Evolutionary conservation across 116 monocot species (phyloP).

Genomic region (Dioscorea cayenensis): DNA sequence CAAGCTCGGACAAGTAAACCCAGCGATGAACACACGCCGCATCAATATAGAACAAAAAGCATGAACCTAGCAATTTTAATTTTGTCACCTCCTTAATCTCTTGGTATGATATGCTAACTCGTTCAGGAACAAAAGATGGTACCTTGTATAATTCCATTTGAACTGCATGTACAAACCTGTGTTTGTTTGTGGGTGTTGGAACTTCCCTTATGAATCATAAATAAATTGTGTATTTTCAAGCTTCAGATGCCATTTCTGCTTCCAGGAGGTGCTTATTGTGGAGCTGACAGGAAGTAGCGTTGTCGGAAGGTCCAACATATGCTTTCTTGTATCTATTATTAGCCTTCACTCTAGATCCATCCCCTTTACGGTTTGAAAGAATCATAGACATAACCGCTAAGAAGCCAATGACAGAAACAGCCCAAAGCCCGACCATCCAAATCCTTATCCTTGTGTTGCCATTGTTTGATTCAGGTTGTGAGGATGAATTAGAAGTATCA

Average conservation of each 20-base stretch:
- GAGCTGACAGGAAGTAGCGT: background rate
- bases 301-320: background rate
- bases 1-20: no score
- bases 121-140: no score
- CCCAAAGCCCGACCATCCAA: conserved; percentile 77
- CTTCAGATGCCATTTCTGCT: background rate
- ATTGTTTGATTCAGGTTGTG: conserved; percentile 7
- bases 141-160: no score
- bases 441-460: conserved; percentile 24
- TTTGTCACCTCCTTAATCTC: no score
- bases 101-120: no score
- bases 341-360: conserved; percentile 23
- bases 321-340: conserved; percentile 28
- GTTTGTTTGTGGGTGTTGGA: background rate
- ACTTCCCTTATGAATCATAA: background rate
- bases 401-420: conserved; percentile 60
- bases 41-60: no score
- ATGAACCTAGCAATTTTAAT: no score
- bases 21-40: no score
- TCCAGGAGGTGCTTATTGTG: background rate
- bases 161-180: background rate
- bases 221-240: background rate
- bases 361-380: conserved; percentile 35
- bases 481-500: conserved; percentile 14
- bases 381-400: conserved; percentile 51